phyloP scores from a whole-genome alignment of 2,329 filamentous ascomycete genomes.

The Macrophomina phaseolina region DNA sequence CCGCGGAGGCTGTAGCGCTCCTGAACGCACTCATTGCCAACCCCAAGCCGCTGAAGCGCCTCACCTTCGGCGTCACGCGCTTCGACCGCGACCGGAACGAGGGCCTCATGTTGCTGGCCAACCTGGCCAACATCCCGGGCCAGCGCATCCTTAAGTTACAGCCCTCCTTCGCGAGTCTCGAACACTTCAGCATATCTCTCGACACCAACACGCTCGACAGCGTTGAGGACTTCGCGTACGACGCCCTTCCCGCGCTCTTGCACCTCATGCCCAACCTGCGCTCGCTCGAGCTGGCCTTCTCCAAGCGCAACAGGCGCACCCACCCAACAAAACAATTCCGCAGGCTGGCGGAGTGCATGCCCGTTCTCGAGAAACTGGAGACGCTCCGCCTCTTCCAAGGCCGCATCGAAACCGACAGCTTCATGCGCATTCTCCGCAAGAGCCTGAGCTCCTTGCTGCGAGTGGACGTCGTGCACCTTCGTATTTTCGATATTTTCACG shows the following conservation, averaged over 20 bases:
- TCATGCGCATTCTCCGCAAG: neutral
- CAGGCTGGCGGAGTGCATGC: neutral
- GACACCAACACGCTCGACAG: constrained; percentile 1
- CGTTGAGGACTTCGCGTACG: neutral
- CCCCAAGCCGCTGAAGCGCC: neutral
- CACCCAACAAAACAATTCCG: neutral
- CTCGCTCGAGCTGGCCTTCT: neutral
- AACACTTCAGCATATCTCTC: neutral
- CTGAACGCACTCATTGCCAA: neutral
- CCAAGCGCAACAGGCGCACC: neutral
- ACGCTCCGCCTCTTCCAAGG: neutral
- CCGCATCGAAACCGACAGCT: neutral
- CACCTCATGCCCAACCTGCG: neutral
- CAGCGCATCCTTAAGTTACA: neutral
- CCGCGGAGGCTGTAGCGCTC: neutral
- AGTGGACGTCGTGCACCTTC: neutral
- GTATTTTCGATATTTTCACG: neutral
- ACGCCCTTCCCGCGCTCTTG: neutral
- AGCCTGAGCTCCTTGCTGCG: neutral
- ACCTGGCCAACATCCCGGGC: neutral
- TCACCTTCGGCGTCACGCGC: neutral
- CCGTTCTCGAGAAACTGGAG: neutral
- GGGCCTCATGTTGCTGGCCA: neutral
- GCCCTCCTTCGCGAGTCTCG: neutral
- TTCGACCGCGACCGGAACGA: neutral